Conservation (phyloP, 1,284 basidiomycete genomes). For the Naganishia cerealis region DNA sequence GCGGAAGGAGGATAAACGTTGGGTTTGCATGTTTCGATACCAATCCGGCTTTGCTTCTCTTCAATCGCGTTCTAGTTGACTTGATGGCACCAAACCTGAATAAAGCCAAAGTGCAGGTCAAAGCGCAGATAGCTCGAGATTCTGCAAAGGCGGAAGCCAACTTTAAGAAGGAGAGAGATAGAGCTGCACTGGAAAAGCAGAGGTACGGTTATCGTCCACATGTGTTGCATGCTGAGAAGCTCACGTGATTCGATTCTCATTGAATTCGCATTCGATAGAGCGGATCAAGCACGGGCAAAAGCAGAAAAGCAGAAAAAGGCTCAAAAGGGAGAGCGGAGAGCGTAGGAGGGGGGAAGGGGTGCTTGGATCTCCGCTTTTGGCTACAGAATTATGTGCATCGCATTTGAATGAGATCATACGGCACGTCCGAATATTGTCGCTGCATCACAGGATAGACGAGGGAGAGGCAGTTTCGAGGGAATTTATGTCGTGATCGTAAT, state of each 20-base stretch:
- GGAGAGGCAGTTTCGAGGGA: too few relatives aligned
- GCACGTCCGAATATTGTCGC: too few relatives aligned
- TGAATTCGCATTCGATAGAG: conserved; percentile 35
- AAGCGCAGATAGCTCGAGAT: conserved; percentile 47
- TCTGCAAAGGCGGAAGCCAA: conserved; percentile 44
- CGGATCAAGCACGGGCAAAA: conserved; percentile 52
- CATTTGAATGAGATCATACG: background rate
- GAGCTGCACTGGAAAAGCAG: conserved; percentile 53
- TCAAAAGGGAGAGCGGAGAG: conserved; percentile 51
- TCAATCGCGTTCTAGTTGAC: conserved; percentile 42
- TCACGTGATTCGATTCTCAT: background rate
- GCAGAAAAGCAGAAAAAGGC: conserved; percentile 54
- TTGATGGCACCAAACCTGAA: conserved; percentile 52
- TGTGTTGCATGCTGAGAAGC: background rate
- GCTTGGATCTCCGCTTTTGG: background rate
- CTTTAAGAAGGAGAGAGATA: conserved; percentile 48
- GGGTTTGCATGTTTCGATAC: background rate
- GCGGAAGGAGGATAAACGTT: conserved; percentile 22
- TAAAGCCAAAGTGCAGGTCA: conserved; percentile 47
- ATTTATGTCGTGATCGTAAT: too few relatives aligned
- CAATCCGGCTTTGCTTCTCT: background rate
- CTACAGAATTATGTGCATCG: background rate
- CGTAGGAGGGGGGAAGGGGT: conserved; percentile 28
- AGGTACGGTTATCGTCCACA: conserved; percentile 39
- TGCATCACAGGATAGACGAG: too few relatives aligned